Conservation (phyloP, 139 green algal genomes). For the Dunaliella primolecta region DNA sequence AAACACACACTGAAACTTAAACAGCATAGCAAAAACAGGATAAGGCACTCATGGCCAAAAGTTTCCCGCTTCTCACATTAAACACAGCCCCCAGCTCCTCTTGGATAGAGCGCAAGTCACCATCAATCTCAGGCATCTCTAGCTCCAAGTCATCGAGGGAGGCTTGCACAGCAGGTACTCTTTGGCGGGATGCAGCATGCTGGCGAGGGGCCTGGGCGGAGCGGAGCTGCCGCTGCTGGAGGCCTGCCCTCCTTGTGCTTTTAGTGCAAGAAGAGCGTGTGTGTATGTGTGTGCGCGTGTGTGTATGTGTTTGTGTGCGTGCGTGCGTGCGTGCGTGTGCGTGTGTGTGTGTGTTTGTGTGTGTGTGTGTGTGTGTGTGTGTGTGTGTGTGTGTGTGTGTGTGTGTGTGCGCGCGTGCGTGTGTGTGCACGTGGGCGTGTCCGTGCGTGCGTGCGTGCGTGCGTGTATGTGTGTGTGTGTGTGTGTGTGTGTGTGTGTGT, state of each 20-base stretch:
- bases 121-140: constrained; percentile 70
- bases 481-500: neutral
- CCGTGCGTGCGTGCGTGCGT: neutral
- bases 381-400: too few relatives aligned
- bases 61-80: too few relatives aligned
- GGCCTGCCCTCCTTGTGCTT: too few relatives aligned
- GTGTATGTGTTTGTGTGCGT: neutral
- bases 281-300: neutral
- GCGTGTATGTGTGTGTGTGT: neutral
- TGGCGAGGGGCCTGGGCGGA: too few relatives aligned
- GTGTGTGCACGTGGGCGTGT: neutral
- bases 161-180: neutral
- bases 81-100: constrained; percentile 54
- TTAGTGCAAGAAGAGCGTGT: too few relatives aligned
- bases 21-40: too few relatives aligned
- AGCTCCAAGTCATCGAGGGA: constrained; percentile 26
- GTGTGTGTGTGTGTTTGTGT: neutral
- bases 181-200: too few relatives aligned
- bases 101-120: constrained; percentile 53
- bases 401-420: neutral
- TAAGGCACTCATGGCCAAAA: too few relatives aligned
- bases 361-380: neutral
- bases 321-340: too few relatives aligned
- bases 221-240: too few relatives aligned
- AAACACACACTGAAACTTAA: too few relatives aligned